These are phyloP conservation scores for Solanum corneliomulleri DNA, from an alignment of 257 asterid species.

Conservation along the genomic window DNA sequence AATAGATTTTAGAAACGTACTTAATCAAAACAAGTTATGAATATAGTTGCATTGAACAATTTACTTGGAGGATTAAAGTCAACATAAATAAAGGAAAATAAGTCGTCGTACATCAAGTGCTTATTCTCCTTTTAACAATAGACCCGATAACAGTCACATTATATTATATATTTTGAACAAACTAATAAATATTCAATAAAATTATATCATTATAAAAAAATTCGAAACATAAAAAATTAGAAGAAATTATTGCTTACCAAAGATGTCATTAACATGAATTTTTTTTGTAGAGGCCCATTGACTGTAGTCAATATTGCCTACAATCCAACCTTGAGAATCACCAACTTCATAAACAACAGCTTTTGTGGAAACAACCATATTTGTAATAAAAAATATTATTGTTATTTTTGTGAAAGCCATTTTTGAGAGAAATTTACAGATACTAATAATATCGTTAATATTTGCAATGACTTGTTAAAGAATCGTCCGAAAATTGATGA, in stretches of 20 bases:
- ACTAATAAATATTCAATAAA: too few species aligned
- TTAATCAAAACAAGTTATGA: background rate
- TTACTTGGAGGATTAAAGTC: background rate
- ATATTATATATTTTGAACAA: background rate
- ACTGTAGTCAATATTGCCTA: background rate
- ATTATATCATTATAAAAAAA: background rate
- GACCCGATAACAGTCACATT: background rate
- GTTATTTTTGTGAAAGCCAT: background rate
- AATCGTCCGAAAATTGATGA: too few species aligned
- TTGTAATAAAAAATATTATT: background rate
- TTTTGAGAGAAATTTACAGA: background rate
- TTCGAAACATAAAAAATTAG: background rate
- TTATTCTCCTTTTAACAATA: background rate
- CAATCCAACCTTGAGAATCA: background rate
- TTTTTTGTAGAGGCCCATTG: background rate
- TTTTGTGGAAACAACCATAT: background rate
- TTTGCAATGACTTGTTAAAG: too few species aligned
- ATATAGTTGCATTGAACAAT: background rate
- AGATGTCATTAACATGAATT: background rate
- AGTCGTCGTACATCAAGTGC: background rate
- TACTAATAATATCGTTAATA: background rate
- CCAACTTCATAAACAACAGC: background rate
- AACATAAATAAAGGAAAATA: background rate
- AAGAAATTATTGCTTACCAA: background rate
- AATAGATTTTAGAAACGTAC: background rate